These are phyloP conservation scores for Amylocarpus encephaloides DNA, from an alignment of 2,329 filamentous ascomycete genomes.

Conservation along the genomic window DNA sequence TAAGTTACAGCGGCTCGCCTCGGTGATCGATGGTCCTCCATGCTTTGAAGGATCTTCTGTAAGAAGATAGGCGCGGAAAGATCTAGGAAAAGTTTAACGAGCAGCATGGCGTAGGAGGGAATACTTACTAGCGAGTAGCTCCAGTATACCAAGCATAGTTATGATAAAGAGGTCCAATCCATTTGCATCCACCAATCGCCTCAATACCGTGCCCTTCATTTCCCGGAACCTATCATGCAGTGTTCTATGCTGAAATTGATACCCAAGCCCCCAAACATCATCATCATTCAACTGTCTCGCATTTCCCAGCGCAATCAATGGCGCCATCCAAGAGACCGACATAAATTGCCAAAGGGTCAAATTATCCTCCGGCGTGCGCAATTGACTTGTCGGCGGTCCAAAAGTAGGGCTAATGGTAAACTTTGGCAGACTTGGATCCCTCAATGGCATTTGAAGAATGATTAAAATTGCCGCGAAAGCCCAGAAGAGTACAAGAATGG, in stretches of 20 bases:
- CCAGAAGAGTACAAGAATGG: slow-evolving; percentile 33
- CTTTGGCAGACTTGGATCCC: slow-evolving; percentile 48
- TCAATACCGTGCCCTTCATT: slow-evolving; percentile 65
- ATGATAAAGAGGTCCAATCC: slow-evolving; percentile 66
- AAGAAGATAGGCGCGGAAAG: slow-evolving; percentile 61
- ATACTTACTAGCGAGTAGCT: slow-evolving; percentile 47
- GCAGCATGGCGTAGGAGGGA: neutral
- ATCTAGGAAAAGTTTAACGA: slow-evolving; percentile 33
- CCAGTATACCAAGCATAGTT: slow-evolving; percentile 51
- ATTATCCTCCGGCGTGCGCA: slow-evolving; percentile 76
- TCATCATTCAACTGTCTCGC: slow-evolving; percentile 63
- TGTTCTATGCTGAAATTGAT: slow-evolving; percentile 73
- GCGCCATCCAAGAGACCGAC: slow-evolving; percentile 75
- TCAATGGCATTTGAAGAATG: slow-evolving; percentile 63
- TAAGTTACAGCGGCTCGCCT: slow-evolving; percentile 57
- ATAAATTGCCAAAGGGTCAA: slow-evolving; percentile 77
- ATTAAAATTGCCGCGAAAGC: slow-evolving; percentile 43
- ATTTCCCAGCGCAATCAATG: slow-evolving; percentile 61
- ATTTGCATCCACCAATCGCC: slow-evolving; percentile 66
- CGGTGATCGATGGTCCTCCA: slow-evolving; percentile 47
- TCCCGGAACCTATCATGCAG: slow-evolving; percentile 70
- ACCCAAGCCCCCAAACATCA: slow-evolving; percentile 75
- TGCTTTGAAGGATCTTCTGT: slow-evolving; percentile 63
- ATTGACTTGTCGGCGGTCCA: slow-evolving; percentile 45
- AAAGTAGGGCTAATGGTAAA: slow-evolving; percentile 55